Base-by-base conservation (phyloP, 805 yeast genomes). In the Cyberlindnera xylosilytica region DNA sequence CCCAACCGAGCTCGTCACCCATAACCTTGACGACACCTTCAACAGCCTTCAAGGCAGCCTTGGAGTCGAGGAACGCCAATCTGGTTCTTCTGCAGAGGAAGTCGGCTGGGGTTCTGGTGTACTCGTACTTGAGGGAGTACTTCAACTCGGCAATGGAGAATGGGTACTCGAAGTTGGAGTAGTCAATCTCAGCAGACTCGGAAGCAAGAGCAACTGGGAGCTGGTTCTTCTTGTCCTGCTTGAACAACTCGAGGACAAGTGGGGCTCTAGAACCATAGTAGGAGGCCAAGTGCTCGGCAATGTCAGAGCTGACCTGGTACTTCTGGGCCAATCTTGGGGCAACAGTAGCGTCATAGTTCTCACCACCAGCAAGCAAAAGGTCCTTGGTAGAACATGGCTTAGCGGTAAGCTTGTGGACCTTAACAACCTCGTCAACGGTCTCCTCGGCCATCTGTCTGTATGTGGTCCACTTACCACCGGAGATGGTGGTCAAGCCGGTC, bases 401-500 rank as follows among this genome's bases (percentile, higher is more conserved):
- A 37, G 70, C 72, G 30, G 61, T 50, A 44, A 73, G 67, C 36
- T 65, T 55, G 40, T 73, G 70, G 38, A 68, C 67, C 58, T 77
- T 71, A 36, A 87, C 72, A 41, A 85, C 79, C 53, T 78, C 79
- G 63, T 87, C 82, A 36, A 90, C 81, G 34, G 96, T 87, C 69
- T 91, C 96, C 69, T 90, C 82, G 18, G 97, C 96, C 97, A 90
- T 90, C 70, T 88, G 95, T 70, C 97, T 78, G 72, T 90, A 91
- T 28, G 98, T 90, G 41, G 98, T 90, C 98, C 98, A 90, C 70
- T 90, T 90, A 64, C 98, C 98, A 58, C 97, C 98, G 16, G 95
- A 83, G 52, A 90, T 85, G 30, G 98, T 90, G 30, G 90, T 73
- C 53, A 90, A 75, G 20, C 91, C 93, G 42, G 84, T 73, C 45